A percentile compares a stretch with the other conserved stretches of the same genome.
Evolutionary conservation across 441 rosid species (phyloP).

Genomic region (Gossypium lobatum): DNA sequence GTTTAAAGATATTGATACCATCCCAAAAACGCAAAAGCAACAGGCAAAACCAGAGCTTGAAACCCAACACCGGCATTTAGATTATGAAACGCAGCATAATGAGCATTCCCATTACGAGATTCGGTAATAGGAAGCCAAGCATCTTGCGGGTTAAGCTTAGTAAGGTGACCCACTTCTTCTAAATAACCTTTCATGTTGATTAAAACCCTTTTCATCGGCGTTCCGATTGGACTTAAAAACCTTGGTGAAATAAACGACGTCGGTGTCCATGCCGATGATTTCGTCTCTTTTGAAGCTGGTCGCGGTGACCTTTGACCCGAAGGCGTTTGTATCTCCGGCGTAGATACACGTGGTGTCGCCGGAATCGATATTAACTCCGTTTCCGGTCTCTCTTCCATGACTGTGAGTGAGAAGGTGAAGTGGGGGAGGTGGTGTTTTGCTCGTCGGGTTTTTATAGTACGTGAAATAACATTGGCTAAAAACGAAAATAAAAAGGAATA

Average conservation of each 20-base stretch:
- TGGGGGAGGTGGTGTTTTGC: not conserved
- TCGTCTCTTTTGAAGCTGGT: slow-evolving; percentile 41
- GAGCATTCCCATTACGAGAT: slow-evolving; percentile 91
- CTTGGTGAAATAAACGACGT: slow-evolving; percentile 92
- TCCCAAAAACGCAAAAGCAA: slow-evolving; percentile 92
- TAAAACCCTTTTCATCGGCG: slow-evolving; percentile 92
- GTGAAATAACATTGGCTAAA: not conserved
- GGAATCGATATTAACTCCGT: slow-evolving; percentile 93
- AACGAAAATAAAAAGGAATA: not conserved
- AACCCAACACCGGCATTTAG: slow-evolving; percentile 93
- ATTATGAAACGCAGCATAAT: slow-evolving; percentile 95
- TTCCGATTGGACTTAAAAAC: slow-evolving; percentile 90
- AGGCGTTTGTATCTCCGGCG: slow-evolving; percentile 91
- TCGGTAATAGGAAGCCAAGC: slow-evolving; percentile 98
- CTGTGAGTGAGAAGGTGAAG: not conserved
- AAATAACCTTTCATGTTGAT: slow-evolving; percentile 89
- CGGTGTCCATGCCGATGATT: slow-evolving; percentile 91
- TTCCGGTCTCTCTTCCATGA: slow-evolving; percentile 92
- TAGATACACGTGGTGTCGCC: slow-evolving; percentile 82
- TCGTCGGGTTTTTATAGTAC: not conserved
- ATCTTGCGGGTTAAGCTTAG: slow-evolving; percentile 94
- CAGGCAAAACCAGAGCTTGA: slow-evolving; percentile 87
- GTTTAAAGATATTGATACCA: slow-evolving; percentile 39
- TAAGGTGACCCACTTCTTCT: slow-evolving; percentile 90
- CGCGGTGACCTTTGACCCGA: slow-evolving; percentile 93